These are phyloP conservation scores for Allium fistulosum DNA, from an alignment of 106 monocot genomes.

Conservation along the genomic window DNA sequence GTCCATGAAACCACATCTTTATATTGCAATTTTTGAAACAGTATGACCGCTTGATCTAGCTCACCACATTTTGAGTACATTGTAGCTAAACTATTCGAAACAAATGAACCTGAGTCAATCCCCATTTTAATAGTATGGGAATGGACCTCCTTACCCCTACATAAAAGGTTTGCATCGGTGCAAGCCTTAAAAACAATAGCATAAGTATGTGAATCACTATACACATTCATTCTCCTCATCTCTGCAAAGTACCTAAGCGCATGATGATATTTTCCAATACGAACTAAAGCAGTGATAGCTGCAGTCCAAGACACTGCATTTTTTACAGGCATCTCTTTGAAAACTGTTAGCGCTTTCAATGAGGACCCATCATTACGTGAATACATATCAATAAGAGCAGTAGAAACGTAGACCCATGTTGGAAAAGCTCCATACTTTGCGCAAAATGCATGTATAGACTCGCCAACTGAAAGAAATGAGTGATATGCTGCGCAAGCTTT, in stretches of 20 bases:
- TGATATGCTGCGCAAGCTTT: constrained; percentile 38
- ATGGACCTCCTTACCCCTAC: constrained; percentile 60
- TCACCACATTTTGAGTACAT: constrained; percentile 55
- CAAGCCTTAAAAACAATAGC: constrained; percentile 69
- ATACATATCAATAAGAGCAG: constrained; percentile 57
- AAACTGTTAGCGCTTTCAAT: constrained; percentile 30
- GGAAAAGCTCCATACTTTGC: constrained; percentile 27
- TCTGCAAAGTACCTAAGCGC: constrained; percentile 38
- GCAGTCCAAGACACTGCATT: constrained; percentile 79
- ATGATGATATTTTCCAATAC: constrained; percentile 16
- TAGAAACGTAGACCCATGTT: constrained; percentile 48
- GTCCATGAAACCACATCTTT: constrained; percentile 82
- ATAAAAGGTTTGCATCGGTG: constrained; percentile 25
- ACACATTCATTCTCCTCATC: constrained; percentile 30
- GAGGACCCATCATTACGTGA: constrained; percentile 15
- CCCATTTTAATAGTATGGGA: constrained; percentile 37
- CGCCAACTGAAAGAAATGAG: constrained; percentile 14
- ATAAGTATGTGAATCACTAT: constrained; percentile 61
- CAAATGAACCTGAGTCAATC: constrained; percentile 39
- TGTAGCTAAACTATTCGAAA: constrained; percentile 56
- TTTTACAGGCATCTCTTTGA: constrained; percentile 52
- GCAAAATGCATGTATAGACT: constrained; percentile 38
- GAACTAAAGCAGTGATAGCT: constrained; percentile 50
- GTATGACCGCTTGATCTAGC: constrained; percentile 12
- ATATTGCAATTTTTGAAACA: constrained; percentile 30